These are phyloP conservation scores for Schizosaccharomyces pombe DNA, from an alignment of 805 yeast genomes.

Conservation along the genomic window ASM294v3 CU329670.1:778501-779000, in stretches of 20 bases:
- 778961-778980: constrained; percentile 83
- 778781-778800: constrained; percentile 65
- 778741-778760: constrained; percentile 82
- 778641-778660: background rate
- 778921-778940: constrained; percentile 63
- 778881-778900: constrained; percentile 52
- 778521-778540: too few species aligned
- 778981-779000: constrained; percentile 64
- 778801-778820: constrained; percentile 47
- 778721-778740: constrained; percentile 95
- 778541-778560: too few species aligned
- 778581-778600: too few species aligned
- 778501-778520: too few species aligned
- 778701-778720: constrained; percentile 32
- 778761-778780: constrained; percentile 74
- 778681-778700: background rate
- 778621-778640: background rate
- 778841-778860: constrained; percentile 99
- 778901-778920: constrained; percentile 69
- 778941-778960: constrained; percentile 53
- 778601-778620: too few species aligned
- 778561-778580: too few species aligned
- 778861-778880: constrained; percentile 94
- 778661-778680: background rate
- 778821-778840: constrained; percentile 90